Evolutionary conservation across 148 eudicot species (phyloP).

Genomic region (Nepenthes mirabilis): DNA sequence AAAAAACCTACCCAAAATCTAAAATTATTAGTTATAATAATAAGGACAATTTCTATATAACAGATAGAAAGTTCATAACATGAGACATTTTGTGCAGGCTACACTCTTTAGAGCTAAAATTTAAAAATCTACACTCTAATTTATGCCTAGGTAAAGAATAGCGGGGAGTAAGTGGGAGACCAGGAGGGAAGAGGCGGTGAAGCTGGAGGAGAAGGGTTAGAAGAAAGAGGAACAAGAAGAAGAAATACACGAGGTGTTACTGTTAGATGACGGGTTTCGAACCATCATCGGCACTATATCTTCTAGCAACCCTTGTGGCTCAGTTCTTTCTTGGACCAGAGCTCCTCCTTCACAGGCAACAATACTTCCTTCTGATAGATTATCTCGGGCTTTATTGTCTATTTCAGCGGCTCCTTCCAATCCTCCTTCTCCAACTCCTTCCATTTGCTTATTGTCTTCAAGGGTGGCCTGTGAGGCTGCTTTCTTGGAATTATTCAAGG

Average conservation of each 20-base stretch:
- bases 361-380: too few species aligned
- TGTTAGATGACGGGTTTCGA: constrained; percentile 1
- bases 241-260: not conserved
- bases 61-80: too few species aligned
- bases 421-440: not conserved
- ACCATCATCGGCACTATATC: constrained; percentile 9
- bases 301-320: constrained; percentile 7
- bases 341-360: not conserved
- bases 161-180: constrained; percentile 3
- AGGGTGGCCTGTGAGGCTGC: not conserved
- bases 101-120: too few species aligned
- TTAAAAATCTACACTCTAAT: not conserved
- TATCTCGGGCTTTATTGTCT: too few species aligned
- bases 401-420: too few species aligned
- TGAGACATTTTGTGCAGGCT: too few species aligned
- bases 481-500: not conserved
- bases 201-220: not conserved
- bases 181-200: constrained; percentile 2
- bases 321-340: not conserved
- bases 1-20: too few species aligned
- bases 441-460: not conserved
- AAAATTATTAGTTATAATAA: too few species aligned
- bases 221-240: not conserved
- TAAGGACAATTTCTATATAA: too few species aligned
- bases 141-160: constrained; percentile 4